A percentile compares a stretch with the other conserved stretches of the same genome.
Evolutionary conservation across 768 basidiomycete species (phyloP).

Genomic region (Kwoniella mangroviensis): DNA sequence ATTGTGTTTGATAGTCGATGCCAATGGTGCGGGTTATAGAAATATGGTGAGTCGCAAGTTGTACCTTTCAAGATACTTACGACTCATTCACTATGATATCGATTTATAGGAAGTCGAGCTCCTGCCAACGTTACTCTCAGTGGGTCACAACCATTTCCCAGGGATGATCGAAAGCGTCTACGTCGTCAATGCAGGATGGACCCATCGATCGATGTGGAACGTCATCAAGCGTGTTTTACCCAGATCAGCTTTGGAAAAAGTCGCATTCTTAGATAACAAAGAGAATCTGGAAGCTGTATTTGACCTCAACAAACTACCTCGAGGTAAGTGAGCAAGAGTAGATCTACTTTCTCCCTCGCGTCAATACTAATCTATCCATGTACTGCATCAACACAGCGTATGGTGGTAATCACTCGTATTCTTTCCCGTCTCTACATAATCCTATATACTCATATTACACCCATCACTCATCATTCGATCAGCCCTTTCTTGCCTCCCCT

Average conservation of each 20-base stretch:
- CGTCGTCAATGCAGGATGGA: conserved; percentile 56
- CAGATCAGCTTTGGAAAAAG: conserved; percentile 50
- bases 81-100: neutral
- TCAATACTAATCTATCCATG: neutral
- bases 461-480: conserved; percentile 17
- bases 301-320: conserved; percentile 48
- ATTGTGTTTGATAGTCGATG: conserved; percentile 51
- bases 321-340: conserved; percentile 20
- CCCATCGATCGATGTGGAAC: conserved; percentile 51
- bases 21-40: conserved; percentile 51
- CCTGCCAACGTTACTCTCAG: conserved; percentile 48
- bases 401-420: conserved; percentile 37
- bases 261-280: conserved; percentile 45
- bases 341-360: neutral
- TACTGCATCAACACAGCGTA: conserved; percentile 22
- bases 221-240: conserved; percentile 55
- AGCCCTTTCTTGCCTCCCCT: conserved; percentile 12
- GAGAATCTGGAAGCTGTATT: conserved; percentile 41
- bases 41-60: conserved; percentile 48
- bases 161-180: conserved; percentile 51
- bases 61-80: neutral
- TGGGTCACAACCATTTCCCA: conserved; percentile 55
- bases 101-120: conserved; percentile 54
- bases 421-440: conserved; percentile 32
- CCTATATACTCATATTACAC: conserved; percentile 32